phyloP scores from a whole-genome alignment of 2,329 filamentous ascomycete genomes.

The Sarocladium brachiariae region DNA sequence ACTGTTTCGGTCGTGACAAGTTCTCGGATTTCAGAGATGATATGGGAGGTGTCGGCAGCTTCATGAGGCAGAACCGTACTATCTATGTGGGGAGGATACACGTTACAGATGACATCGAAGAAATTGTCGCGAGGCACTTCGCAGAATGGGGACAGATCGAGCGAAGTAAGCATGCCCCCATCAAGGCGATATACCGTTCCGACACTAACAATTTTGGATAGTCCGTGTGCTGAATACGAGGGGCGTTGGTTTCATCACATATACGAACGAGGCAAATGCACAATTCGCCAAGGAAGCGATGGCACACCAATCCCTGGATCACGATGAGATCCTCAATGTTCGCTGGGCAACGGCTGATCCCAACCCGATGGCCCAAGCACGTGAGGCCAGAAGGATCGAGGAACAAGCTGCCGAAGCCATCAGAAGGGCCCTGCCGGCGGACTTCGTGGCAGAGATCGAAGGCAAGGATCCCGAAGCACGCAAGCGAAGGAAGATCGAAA shows the following conservation, averaged over 20 bases:
- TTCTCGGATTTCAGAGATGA: constrained; percentile 90
- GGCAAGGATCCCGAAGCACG: constrained; percentile 79
- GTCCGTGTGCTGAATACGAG: constrained; percentile 78
- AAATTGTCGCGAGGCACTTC: constrained; percentile 90
- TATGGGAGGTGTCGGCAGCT: constrained; percentile 94
- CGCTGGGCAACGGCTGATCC: constrained; percentile 96
- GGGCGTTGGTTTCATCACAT: constrained; percentile 93
- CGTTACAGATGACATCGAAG: constrained; percentile 94
- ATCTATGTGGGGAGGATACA: constrained; percentile 92
- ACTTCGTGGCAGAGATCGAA: constrained; percentile 90
- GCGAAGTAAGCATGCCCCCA: constrained; percentile 41
- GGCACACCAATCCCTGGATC: constrained; percentile 87
- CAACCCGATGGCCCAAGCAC: constrained; percentile 88
- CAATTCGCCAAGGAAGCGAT: constrained; percentile 94
- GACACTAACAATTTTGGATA: constrained; percentile 17
- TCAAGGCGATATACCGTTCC: background rate
- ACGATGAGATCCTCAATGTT: constrained; percentile 89
- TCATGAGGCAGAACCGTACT: constrained; percentile 89
- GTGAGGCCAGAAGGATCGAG: constrained; percentile 82
- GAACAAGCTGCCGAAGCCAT: constrained; percentile 96
- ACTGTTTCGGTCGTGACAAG: constrained; percentile 87
- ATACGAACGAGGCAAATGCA: constrained; percentile 80
- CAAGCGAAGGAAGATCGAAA: constrained; percentile 85
- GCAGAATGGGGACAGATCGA: constrained; percentile 95
- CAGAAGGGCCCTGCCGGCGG: constrained; percentile 75